Conservation (phyloP, 257 asterid genomes). For the Euphrasia confusa region DNA sequence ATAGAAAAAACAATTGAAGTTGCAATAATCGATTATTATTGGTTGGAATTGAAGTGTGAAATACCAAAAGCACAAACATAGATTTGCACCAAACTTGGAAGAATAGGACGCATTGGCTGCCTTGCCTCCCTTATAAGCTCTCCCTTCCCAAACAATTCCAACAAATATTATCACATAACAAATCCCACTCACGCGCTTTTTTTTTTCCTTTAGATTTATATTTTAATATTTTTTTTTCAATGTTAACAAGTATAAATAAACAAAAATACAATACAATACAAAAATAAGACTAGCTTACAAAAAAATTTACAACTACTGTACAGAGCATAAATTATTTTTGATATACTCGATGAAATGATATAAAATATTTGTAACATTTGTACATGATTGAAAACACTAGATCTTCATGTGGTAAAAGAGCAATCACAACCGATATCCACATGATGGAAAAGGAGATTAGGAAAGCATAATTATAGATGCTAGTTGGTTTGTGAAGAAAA, state of each 20-base stretch:
- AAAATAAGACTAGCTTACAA: too few species aligned
- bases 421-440: too few species aligned
- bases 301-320: too few species aligned
- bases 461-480: neutral
- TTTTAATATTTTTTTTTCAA: too few species aligned
- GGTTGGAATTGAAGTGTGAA: neutral
- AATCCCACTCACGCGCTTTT: constrained; percentile 2
- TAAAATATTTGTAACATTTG: too few species aligned
- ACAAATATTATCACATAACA: neutral
- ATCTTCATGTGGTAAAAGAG: too few species aligned
- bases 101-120: constrained; percentile 1
- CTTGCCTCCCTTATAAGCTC: constrained; percentile 10
- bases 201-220: too few species aligned
- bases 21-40: neutral
- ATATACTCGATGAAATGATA: too few species aligned
- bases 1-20: neutral
- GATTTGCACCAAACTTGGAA: neutral
- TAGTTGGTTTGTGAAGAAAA: neutral
- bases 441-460: neutral
- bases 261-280: too few species aligned
- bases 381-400: too few species aligned
- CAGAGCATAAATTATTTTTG: too few species aligned
- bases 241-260: too few species aligned
- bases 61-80: neutral
- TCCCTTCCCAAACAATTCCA: neutral